Evolutionary conservation across 345 rosid genomes (phyloP).

Genomic region (Boechera stricta): DNA sequence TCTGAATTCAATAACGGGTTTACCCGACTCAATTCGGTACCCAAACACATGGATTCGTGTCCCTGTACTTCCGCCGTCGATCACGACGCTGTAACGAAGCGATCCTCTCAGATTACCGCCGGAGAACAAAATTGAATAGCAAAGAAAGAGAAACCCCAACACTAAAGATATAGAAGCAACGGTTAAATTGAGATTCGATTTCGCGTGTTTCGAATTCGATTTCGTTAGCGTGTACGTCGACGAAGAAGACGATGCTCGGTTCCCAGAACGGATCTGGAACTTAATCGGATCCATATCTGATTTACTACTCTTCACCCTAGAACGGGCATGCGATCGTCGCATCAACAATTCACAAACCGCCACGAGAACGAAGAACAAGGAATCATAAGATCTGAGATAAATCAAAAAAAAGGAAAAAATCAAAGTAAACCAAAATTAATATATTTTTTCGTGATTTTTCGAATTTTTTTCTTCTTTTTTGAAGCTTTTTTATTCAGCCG

Average conservation of each 20-base stretch:
- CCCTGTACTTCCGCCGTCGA: constrained; percentile 94
- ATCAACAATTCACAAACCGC: constrained; percentile 57
- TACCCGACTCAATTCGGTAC: constrained; percentile 48
- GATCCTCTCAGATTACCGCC: constrained; percentile 8
- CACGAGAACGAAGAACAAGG: constrained; percentile 31
- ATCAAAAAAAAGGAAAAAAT: not conserved
- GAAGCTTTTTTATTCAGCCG: constrained; percentile 32
- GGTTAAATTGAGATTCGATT: constrained; percentile 44
- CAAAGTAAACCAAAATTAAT: constrained; percentile 3
- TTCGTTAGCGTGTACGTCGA: constrained; percentile 41
- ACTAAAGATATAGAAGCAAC: constrained; percentile 38
- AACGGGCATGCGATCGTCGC: constrained; percentile 82
- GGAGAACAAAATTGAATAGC: constrained; percentile 45
- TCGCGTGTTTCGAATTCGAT: constrained; percentile 43
- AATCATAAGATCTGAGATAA: constrained; percentile 35
- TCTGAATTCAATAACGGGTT: constrained; percentile 61
- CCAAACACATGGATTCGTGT: constrained; percentile 72
- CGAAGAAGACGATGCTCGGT: constrained; percentile 52
- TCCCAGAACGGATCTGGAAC: constrained; percentile 59
- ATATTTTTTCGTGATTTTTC: not conserved
- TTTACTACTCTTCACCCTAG: constrained; percentile 49
- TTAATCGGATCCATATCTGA: constrained; percentile 70
- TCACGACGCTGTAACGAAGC: constrained; percentile 54
- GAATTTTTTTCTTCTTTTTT: not conserved
- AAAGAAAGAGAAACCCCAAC: constrained; percentile 45